Evolutionary conservation across 371 early-diverging fungal genomes (phyloP).

Genomic region (Saksenaea oblongispora): DNA sequence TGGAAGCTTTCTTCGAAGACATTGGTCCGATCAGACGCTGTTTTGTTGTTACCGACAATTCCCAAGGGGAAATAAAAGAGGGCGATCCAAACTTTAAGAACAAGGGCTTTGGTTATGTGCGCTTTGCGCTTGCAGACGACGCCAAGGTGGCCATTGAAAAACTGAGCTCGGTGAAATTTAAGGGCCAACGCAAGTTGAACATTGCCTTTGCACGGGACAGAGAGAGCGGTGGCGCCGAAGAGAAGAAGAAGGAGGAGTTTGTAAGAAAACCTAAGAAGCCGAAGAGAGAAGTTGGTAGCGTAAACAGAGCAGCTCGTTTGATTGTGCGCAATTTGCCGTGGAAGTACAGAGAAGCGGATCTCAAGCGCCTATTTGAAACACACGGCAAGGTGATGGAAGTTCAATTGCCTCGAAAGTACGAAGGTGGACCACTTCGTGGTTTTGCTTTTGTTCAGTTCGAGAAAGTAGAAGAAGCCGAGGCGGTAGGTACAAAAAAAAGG

Average conservation of each 20-base stretch:
- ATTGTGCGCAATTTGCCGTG: conserved; percentile 93
- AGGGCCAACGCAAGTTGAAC: conserved; percentile 61
- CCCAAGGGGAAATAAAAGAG: conserved; percentile 33
- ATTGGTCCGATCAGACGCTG: conserved; percentile 89
- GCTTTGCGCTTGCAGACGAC: conserved; percentile 87
- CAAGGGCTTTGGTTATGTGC: conserved; percentile 91
- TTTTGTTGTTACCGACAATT: conserved; percentile 76
- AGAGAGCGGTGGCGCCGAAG: conserved; percentile 14
- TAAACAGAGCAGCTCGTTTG: conserved; percentile 65
- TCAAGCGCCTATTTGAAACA: conserved; percentile 56
- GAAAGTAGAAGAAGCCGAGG: conserved; percentile 64
- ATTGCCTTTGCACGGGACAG: conserved; percentile 73
- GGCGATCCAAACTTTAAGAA: conserved; percentile 45
- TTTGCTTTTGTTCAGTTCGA: conserved; percentile 90
- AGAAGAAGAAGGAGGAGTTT: conserved; percentile 9
- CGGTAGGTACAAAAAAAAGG: conserved; percentile 23
- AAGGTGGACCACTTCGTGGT: conserved; percentile 74
- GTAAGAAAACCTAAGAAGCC: not conserved
- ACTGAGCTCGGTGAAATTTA: conserved; percentile 69
- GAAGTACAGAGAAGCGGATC: conserved; percentile 68
- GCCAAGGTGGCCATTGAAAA: conserved; percentile 79
- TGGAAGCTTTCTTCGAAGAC: conserved; percentile 87
- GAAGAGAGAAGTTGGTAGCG: not conserved
- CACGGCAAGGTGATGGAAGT: conserved; percentile 68
- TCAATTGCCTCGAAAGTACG: conserved; percentile 75